These are phyloP conservation scores for Physocladia obscura DNA, from an alignment of 192 early-diverging fungal genomes.

Conservation along the genomic window DNA sequence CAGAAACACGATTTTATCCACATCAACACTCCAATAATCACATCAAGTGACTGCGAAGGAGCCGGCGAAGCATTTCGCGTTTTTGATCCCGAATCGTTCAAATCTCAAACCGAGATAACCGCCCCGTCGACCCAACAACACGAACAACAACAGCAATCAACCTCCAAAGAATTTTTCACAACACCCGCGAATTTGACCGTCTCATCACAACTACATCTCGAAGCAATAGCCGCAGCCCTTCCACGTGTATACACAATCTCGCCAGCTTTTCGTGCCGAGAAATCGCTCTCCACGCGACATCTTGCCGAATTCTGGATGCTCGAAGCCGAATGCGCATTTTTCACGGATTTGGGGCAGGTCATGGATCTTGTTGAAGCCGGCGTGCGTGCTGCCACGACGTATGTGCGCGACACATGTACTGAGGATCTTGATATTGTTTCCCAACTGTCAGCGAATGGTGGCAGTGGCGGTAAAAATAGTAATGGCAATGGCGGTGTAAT, in stretches of 20 bases:
- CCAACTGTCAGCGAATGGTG: background rate
- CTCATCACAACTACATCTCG: constrained; percentile 83
- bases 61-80: constrained; percentile 82
- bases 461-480: background rate
- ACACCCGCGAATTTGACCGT: constrained; percentile 77
- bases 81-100: constrained; percentile 11
- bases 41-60: constrained; percentile 85
- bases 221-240: constrained; percentile 68
- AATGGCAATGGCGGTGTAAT: background rate
- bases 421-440: constrained; percentile 62
- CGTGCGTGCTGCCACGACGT: constrained; percentile 9
- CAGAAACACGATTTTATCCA: constrained; percentile 73
- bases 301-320: constrained; percentile 94
- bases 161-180: constrained; percentile 66
- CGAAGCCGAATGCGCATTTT: constrained; percentile 82
- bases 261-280: constrained; percentile 83
- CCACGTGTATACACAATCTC: constrained; percentile 79
- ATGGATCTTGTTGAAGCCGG: constrained; percentile 70
- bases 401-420: background rate
- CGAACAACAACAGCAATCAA: constrained; percentile 20
- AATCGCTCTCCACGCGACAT: constrained; percentile 76
- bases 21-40: constrained; percentile 79
- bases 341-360: constrained; percentile 59
- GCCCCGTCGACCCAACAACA: background rate
- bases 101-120: background rate